These are phyloP conservation scores for Glarea lozoyensis DNA, from an alignment of 495 filamentous ascomycete genomes.

Conservation along the genomic window DNA sequence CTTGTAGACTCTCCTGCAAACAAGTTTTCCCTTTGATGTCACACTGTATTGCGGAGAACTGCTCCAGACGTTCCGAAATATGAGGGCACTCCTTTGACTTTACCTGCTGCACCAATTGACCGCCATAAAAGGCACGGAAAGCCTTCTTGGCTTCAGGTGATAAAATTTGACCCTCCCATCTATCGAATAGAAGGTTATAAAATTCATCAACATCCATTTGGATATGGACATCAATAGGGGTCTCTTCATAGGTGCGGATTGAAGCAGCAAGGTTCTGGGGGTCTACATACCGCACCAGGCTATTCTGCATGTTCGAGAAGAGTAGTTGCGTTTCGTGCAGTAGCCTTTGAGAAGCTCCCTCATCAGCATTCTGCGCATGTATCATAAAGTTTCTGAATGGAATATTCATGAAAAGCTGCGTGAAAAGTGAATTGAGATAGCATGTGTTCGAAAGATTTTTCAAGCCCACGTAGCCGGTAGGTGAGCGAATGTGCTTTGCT, in stretches of 20 bases:
- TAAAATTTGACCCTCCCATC: constrained; percentile 78
- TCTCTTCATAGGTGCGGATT: constrained; percentile 76
- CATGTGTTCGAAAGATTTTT: constrained; percentile 92
- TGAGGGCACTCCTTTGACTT: constrained; percentile 91
- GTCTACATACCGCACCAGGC: constrained; percentile 60
- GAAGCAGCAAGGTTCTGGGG: constrained; percentile 62
- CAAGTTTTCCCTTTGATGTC: constrained; percentile 89
- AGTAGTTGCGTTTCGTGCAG: constrained; percentile 70
- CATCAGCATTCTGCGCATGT: constrained; percentile 45
- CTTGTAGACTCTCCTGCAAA: constrained; percentile 79
- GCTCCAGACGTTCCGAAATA: constrained; percentile 82
- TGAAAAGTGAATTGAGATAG: constrained; percentile 92
- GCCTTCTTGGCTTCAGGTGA: constrained; percentile 56
- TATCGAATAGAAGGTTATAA: constrained; percentile 86
- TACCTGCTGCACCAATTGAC: constrained; percentile 88
- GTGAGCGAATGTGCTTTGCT: constrained; percentile 57
- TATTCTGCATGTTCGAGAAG: constrained; percentile 81
- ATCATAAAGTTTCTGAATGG: constrained; percentile 83
- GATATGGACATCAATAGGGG: constrained; percentile 72
- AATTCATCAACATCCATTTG: constrained; percentile 99
- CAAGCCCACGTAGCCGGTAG: constrained; percentile 74
- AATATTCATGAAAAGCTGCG: constrained; percentile 95
- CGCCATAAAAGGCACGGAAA: constrained; percentile 82
- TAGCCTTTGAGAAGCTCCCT: constrained; percentile 49
- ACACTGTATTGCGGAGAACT: constrained; percentile 92